Evolutionary conservation across 1,284 basidiomycete genomes (phyloP).

Genomic region (Acaromyces ingoldii): DNA sequence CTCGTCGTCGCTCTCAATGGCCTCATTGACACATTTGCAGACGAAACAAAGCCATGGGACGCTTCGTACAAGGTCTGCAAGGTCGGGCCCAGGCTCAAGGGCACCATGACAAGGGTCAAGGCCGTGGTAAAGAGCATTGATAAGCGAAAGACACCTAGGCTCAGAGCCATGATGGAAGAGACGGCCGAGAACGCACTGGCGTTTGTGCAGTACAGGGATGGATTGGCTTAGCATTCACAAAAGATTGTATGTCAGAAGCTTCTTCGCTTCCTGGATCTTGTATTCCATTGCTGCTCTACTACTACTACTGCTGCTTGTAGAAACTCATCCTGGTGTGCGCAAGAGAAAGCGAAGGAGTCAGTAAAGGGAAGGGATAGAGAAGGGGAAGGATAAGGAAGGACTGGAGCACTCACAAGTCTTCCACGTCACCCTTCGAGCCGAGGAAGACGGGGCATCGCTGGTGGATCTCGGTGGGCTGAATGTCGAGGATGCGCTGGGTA

Average conservation of each 20-base stretch:
- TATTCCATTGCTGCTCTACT: too few relatives aligned
- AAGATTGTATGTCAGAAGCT: too few relatives aligned
- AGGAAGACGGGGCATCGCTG: constrained; percentile 90
- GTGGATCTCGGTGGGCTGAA: constrained; percentile 82
- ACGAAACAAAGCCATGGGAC: constrained; percentile 79
- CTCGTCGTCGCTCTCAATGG: constrained; percentile 77
- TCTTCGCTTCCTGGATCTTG: too few relatives aligned
- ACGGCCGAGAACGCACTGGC: constrained; percentile 71
- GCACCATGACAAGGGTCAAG: too few relatives aligned
- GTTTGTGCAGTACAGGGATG: constrained; percentile 69
- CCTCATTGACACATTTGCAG: constrained; percentile 89
- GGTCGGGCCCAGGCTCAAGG: constrained; percentile 57
- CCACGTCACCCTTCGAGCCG: constrained; percentile 88
- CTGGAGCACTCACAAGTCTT: constrained; percentile 61
- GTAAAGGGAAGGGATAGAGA: neutral
- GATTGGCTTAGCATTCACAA: too few relatives aligned
- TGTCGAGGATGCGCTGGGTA: constrained; percentile 82
- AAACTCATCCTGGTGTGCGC: neutral
- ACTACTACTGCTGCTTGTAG: constrained; percentile 4
- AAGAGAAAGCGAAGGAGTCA: too few relatives aligned
- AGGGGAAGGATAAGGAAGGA: too few relatives aligned
- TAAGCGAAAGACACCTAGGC: constrained; percentile 53
- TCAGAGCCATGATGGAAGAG: constrained; percentile 55
- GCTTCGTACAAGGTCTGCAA: constrained; percentile 63
- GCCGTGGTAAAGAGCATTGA: too few relatives aligned